These are phyloP conservation scores for Acanthamoeba royreba DNA, from an alignment of 208 protist genomes.

Conservation along the genomic window DNA sequence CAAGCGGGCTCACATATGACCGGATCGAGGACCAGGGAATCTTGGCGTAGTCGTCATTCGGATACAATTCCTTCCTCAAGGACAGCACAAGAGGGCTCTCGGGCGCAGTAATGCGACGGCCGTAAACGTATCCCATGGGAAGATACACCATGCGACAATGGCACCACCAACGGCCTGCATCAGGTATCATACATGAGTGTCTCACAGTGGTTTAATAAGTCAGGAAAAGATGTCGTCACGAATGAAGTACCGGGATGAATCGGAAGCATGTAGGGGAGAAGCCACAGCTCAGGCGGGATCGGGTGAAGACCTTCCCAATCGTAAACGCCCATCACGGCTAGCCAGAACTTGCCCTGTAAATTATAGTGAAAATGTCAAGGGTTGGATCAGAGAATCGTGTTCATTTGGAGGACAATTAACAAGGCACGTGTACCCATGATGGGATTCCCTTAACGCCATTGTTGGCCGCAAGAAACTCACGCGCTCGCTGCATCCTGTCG, in stretches of 20 bases:
- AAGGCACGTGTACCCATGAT: constrained; percentile 81
- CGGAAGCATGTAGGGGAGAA: constrained; percentile 89
- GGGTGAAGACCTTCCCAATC: constrained; percentile 92
- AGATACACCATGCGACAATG: constrained; percentile 95
- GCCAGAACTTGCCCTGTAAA: constrained; percentile 94
- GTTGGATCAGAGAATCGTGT: too few relatives aligned
- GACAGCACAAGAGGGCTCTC: constrained; percentile 76
- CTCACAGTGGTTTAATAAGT: too few relatives aligned
- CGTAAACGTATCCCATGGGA: constrained; percentile 96
- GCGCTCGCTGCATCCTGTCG: constrained; percentile 69
- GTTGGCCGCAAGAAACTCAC: constrained; percentile 83
- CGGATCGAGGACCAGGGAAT: constrained; percentile 87
- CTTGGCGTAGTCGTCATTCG: constrained; percentile 74
- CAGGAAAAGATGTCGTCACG: not conserved
- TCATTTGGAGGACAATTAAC: too few relatives aligned
- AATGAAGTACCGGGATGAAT: constrained; percentile 83
- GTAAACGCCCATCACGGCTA: constrained; percentile 89
- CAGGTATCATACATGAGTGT: too few relatives aligned
- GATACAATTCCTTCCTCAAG: constrained; percentile 89
- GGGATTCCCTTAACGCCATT: constrained; percentile 88
- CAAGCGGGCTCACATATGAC: constrained; percentile 77
- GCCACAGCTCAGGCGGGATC: constrained; percentile 90
- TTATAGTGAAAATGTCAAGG: too few relatives aligned
- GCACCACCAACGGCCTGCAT: constrained; percentile 84
- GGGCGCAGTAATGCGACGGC: constrained; percentile 78